Evolutionary conservation across 148 eudicot species (phyloP).

Genomic region (Persicaria tinctoria): DNA sequence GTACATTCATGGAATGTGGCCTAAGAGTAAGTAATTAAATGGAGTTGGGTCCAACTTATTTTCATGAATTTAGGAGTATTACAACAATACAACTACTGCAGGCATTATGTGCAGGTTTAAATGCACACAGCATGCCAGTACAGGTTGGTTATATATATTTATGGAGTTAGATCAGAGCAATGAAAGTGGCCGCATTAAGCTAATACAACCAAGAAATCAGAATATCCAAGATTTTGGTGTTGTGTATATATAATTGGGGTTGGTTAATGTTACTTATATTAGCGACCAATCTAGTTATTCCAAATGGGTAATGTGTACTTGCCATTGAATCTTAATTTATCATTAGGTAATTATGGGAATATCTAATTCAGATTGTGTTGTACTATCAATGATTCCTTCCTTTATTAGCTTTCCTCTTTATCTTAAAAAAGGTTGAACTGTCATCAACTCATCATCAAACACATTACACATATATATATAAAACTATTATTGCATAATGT

Average conservation of each 20-base stretch:
- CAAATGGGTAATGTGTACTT: not conserved
- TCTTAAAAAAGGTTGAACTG: too few species aligned
- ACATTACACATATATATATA: too few species aligned
- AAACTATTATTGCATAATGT: too few species aligned
- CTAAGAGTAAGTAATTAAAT: not conserved
- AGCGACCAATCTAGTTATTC: constrained; percentile 4
- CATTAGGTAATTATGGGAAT: not conserved
- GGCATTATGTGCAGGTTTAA: not conserved
- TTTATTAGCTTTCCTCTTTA: too few species aligned
- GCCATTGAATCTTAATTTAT: not conserved
- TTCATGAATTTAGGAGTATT: not conserved
- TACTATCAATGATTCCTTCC: too few species aligned
- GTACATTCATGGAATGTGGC: constrained; percentile 8
- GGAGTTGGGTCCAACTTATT: not conserved
- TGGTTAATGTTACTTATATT: not conserved
- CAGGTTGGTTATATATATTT: not conserved
- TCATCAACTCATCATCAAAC: too few species aligned
- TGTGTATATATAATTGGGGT: not conserved
- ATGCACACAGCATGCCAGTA: constrained; percentile 9
- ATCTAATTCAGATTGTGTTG: constrained; percentile 4
- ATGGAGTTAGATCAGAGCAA: not conserved
- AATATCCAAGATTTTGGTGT: constrained; percentile 5
- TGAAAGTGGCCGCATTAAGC: constrained; percentile 7
- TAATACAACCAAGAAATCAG: constrained; percentile 12
- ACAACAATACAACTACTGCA: not conserved